A percentile compares a stretch with the other conserved stretches of the same genome.
Evolutionary conservation across 345 rosid species (phyloP).

Genomic region (Rubroshorea leprosula): DNA sequence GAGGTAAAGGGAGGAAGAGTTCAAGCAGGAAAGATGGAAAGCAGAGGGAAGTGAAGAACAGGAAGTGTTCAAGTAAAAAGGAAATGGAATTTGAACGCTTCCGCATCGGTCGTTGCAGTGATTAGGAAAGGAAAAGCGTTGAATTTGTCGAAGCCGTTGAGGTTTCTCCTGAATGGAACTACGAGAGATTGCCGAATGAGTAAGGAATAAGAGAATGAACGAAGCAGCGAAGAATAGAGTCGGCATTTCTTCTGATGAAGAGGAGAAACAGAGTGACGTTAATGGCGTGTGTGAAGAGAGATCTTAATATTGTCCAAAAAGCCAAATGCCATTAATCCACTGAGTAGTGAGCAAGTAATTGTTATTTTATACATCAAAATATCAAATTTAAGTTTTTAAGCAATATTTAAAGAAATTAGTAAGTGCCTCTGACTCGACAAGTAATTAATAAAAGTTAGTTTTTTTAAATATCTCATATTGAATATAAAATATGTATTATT

Average conservation of each 20-base stretch:
- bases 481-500: too few species aligned
- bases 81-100: slow-evolving; percentile 46
- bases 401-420: too few species aligned
- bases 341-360: too few species aligned
- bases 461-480: too few species aligned
- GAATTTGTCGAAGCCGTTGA: slow-evolving; percentile 5
- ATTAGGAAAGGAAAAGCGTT: slow-evolving; percentile 17
- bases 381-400: too few species aligned
- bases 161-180: slow-evolving; percentile 13
- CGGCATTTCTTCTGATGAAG: slow-evolving; percentile 26
- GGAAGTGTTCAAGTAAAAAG: slow-evolving; percentile 53
- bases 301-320: too few species aligned
- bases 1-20: slow-evolving; percentile 52
- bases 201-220: slow-evolving; percentile 31
- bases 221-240: slow-evolving; percentile 28
- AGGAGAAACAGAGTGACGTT: too few species aligned
- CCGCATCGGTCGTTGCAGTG: slow-evolving; percentile 54
- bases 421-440: too few species aligned
- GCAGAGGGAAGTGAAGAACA: slow-evolving; percentile 31
- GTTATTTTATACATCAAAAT: too few species aligned
- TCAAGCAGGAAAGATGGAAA: slow-evolving; percentile 55
- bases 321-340: too few species aligned
- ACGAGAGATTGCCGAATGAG: slow-evolving; percentile 21
- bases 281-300: too few species aligned
- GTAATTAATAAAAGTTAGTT: too few species aligned